A percentile compares a stretch with the other conserved stretches of the same genome.
Conservation (phyloP, 148 eudicot species). For the Selenicereus undatus region DNA sequence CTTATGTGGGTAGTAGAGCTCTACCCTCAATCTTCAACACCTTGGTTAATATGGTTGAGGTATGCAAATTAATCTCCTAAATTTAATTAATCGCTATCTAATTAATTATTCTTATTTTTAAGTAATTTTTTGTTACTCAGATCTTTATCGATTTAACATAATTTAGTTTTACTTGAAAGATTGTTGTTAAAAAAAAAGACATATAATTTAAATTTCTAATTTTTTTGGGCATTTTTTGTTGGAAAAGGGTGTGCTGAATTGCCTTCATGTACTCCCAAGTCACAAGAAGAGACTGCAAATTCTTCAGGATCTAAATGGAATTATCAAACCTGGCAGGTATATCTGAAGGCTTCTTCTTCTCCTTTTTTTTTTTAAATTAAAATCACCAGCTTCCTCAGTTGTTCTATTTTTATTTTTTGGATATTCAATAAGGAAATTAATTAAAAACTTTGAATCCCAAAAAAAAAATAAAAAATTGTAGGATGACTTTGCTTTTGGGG, state of each 20-base stretch:
- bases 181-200: no score
- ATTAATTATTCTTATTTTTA: no score
- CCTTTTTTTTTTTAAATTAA: background rate
- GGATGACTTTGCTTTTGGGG: slow-evolving; percentile 32
- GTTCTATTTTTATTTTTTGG: background rate
- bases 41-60: slow-evolving; percentile 55
- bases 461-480: background rate
- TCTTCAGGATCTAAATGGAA: slow-evolving; percentile 67
- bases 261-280: slow-evolving; percentile 52
- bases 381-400: no score
- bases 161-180: no score
- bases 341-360: background rate
- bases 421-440: background rate
- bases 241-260: slow-evolving; percentile 45
- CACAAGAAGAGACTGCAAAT: slow-evolving; percentile 51
- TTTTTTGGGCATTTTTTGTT: background rate
- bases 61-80: background rate
- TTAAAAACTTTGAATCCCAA: background rate
- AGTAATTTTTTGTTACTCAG: no score
- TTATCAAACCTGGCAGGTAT: slow-evolving; percentile 84
- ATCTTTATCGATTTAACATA: no score
- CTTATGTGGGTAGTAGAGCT: slow-evolving; percentile 60
- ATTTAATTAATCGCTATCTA: no score
- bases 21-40: slow-evolving; percentile 68
- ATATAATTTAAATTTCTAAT: background rate